Conservation (phyloP, 345 rosid species). For the Isatis tinctoria region DNA sequence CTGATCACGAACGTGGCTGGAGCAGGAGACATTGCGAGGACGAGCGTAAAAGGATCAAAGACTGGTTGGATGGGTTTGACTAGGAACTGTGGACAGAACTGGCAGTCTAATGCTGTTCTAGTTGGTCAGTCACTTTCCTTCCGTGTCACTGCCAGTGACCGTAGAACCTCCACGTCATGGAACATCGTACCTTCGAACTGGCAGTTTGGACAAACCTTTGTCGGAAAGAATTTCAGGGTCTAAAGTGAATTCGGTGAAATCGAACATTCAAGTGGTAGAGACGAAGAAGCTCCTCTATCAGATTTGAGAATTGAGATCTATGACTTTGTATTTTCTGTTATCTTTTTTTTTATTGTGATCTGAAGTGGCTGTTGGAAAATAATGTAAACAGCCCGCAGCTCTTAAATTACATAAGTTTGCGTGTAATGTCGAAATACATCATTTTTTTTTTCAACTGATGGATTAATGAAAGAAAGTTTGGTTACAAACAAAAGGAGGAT, state of each 20-base stretch:
- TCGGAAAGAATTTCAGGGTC: conserved; percentile 68
- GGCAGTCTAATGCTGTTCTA: conserved; percentile 56
- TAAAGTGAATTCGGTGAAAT: conserved; percentile 13
- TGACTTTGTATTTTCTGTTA: background rate
- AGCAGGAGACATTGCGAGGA: conserved; percentile 54
- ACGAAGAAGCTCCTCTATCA: conserved; percentile 1
- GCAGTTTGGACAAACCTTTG: conserved; percentile 80
- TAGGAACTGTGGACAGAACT: conserved; percentile 73
- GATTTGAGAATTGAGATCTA: background rate
- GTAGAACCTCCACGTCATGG: conserved; percentile 69
- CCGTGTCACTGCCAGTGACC: conserved; percentile 66
- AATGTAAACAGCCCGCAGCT: conserved; percentile 22
- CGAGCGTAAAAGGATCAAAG: conserved; percentile 55
- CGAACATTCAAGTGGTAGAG: background rate
- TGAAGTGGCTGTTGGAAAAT: conserved; percentile 18
- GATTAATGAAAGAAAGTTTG: no score
- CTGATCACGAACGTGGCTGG: conserved; percentile 70
- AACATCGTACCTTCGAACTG: conserved; percentile 61
- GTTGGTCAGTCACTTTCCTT: conserved; percentile 70
- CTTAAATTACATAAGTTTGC: background rate
- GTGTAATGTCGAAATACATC: conserved; percentile 1
- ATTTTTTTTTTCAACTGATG: no score
- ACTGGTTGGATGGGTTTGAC: conserved; percentile 58
- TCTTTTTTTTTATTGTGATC: background rate
- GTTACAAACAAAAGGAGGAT: no score